Base-by-base conservation (phyloP, 192 early-diverging fungal genomes). In the Phycomyces blakesleeanus region DNA sequence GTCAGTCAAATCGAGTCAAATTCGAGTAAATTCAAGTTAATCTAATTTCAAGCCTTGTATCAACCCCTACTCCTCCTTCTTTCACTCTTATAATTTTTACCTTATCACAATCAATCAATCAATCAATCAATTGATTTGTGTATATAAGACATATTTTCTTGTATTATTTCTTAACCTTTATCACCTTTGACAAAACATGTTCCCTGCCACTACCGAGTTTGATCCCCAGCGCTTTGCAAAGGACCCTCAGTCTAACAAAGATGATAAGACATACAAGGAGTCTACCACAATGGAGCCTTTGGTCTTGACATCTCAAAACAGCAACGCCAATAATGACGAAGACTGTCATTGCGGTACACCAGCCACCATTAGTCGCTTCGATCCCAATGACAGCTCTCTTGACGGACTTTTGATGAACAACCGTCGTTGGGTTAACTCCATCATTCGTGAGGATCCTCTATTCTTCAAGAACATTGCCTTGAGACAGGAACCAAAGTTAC, bases 401-500 rank as follows among this genome's bases (percentile, higher is more conserved):
- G 55, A 68, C 1, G 50, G 64, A 42, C 25, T 85, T 0, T 39
- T 85, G 5, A 74, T 73, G 1, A 81, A 82, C 66, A 91, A 91
- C 74, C 78, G 76, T 63, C 61, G 67, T 34, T 91, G 89, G 89
- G 89, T 79, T 11, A 25, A 51, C 20, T 71, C 86, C 22, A 69
- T 85, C 20, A 80, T 76, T 21, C 55, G 67, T 21, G 78, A 83
- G 29, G 75, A 83, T 40, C 91, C 92, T 24, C 81, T 76, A 0
- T 91, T 89, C 62, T 94, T 96, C 71, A 73, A 75, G 25, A 79
- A 85, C 39, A 78, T 93, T 11, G 85, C 89, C 37, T 62, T 78
- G 68, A 79, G 82, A 55, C 96, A 97, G 76, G 66, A 78, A 40
- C 96, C 96, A 37, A 85, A 91, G 64, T 76, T 96, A 55, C 71